These are phyloP conservation scores for Chytriomyces sp. DNA, from an alignment of 192 early-diverging fungal genomes.

Conservation along the genomic window DNA sequence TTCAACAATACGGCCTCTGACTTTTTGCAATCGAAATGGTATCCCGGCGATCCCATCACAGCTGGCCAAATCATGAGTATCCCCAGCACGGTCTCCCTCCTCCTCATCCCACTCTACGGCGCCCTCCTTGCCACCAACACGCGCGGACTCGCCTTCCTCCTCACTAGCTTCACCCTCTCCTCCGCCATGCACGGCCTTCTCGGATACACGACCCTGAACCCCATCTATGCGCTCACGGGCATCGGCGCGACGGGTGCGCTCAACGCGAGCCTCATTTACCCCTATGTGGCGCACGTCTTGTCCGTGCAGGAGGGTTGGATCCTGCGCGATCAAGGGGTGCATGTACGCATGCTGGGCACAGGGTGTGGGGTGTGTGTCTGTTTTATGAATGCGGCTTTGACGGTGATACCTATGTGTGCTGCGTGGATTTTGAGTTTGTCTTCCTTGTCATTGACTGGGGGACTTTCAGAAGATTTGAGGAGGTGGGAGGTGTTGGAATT, in stretches of 20 bases:
- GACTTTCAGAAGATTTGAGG: too few species aligned
- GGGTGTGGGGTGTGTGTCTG: slow-evolving; percentile 51
- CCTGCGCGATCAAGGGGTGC: background rate
- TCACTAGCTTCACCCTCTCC: slow-evolving; percentile 52
- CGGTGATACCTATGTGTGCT: slow-evolving; percentile 49
- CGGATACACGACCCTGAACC: slow-evolving; percentile 54
- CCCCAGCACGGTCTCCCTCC: background rate
- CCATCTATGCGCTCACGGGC: slow-evolving; percentile 53
- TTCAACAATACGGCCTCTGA: slow-evolving; percentile 62
- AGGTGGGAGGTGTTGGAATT: background rate
- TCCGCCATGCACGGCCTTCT: slow-evolving; percentile 54
- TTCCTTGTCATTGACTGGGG: too few species aligned
- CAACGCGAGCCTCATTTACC: slow-evolving; percentile 33
- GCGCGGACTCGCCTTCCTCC: slow-evolving; percentile 32
- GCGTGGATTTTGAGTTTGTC: slow-evolving; percentile 42
- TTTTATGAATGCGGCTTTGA: slow-evolving; percentile 48
- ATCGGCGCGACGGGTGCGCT: slow-evolving; percentile 60
- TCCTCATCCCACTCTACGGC: background rate
- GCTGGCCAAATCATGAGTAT: slow-evolving; percentile 54
- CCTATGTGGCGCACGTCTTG: background rate
- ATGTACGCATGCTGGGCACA: slow-evolving; percentile 37
- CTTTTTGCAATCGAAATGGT: slow-evolving; percentile 60
- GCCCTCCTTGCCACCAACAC: background rate
- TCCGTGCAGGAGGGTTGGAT: background rate
- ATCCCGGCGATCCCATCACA: slow-evolving; percentile 47